These are phyloP conservation scores for Raphidocelis subcapitata DNA, from an alignment of 139 green algal genomes.

Conservation along the genomic window DNA sequence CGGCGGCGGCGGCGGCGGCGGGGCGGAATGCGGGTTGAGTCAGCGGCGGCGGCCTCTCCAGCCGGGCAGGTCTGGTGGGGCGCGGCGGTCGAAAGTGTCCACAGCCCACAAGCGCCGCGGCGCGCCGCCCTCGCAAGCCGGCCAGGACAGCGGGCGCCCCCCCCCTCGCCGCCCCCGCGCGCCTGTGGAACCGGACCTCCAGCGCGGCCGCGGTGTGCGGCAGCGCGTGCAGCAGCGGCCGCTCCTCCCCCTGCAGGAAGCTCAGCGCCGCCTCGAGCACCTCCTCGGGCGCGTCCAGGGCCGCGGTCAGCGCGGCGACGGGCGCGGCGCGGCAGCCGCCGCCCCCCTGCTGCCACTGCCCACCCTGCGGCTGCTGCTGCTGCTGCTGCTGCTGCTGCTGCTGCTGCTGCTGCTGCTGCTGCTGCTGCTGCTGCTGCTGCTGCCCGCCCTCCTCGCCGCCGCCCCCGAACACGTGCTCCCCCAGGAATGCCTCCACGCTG, in stretches of 20 bases:
- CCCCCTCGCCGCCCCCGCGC: not conserved
- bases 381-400: too few species aligned
- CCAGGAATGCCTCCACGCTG: conserved; percentile 52
- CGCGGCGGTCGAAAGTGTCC: not conserved
- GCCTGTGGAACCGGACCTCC: conserved; percentile 49
- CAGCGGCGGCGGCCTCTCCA: not conserved
- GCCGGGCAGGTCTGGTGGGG: not conserved
- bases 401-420: conserved; percentile 3
- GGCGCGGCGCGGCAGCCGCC: conserved; percentile 42
- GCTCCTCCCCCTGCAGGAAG: conserved; percentile 69
- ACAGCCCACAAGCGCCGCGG: not conserved
- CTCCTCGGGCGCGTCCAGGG: conserved; percentile 69
- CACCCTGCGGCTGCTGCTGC: too few species aligned
- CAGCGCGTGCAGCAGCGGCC: conserved; percentile 41
- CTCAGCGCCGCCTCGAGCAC: conserved; percentile 73
- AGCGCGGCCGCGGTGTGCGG: conserved; percentile 27
- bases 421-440: not conserved
- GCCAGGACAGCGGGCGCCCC: not conserved
- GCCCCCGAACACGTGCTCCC: not conserved
- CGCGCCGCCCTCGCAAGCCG: not conserved
- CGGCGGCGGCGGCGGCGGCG: not conserved
- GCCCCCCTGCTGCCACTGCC: not conserved
- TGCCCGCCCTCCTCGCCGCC: conserved; percentile 1
- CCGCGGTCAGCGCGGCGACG: conserved; percentile 11
- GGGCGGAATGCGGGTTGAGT: too few species aligned